A percentile compares a stretch with the other conserved stretches of the same genome.
These are phyloP conservation scores for Climacium dendroides DNA, from an alignment of 225 moss, liverwort and hornwort genomes.

Conservation along the genomic window DNA sequence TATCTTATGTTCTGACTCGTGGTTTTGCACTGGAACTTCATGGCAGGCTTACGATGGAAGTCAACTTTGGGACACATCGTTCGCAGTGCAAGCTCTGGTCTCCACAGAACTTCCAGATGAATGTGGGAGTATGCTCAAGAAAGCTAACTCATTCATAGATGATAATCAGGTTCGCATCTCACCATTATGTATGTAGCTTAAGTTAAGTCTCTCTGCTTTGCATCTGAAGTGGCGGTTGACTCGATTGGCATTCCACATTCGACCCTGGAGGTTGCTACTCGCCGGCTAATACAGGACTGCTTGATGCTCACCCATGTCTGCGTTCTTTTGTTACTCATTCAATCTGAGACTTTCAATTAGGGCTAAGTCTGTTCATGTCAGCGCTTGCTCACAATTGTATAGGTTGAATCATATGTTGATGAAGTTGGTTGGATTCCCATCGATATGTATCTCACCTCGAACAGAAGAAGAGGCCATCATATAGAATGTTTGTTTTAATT, in stretches of 20 bases:
- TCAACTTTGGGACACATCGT: slow-evolving; percentile 90
- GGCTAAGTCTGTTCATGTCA: neutral
- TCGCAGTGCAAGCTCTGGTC: slow-evolving; percentile 76
- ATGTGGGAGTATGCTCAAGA: slow-evolving; percentile 48
- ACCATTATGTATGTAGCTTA: neutral
- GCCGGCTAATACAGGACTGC: neutral
- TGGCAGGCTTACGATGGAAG: slow-evolving; percentile 87
- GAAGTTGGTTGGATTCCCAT: neutral
- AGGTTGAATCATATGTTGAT: neutral
- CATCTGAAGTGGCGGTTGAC: neutral
- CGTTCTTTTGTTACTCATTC: neutral
- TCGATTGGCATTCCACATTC: neutral
- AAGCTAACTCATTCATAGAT: slow-evolving; percentile 64
- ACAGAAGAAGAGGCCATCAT: neutral
- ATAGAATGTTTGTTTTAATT: neutral
- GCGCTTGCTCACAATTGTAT: neutral
- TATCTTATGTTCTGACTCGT: neutral
- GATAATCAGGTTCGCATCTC: slow-evolving; percentile 39
- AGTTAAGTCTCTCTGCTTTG: neutral
- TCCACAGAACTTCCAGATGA: slow-evolving; percentile 63
- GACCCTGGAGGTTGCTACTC: neutral
- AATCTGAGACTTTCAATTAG: neutral
- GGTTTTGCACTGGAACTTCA: neutral
- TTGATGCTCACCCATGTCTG: neutral
- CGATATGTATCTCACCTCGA: neutral